Evolutionary conservation across 2,329 filamentous ascomycete species (phyloP).

Genomic region (Penicillium oxalicum): DNA sequence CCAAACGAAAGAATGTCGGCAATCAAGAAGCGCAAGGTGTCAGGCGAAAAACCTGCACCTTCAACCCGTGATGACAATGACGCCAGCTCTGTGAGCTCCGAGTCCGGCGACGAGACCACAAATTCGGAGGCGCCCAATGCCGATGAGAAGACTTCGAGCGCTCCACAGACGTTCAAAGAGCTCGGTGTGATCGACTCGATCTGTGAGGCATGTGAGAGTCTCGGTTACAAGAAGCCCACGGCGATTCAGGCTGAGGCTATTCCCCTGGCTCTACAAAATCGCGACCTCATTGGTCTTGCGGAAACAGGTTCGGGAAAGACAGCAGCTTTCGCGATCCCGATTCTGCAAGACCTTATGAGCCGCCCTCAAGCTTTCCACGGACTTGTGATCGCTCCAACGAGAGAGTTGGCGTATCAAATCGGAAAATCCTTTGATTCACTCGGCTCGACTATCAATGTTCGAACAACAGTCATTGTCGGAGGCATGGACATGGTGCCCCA

Average conservation of each 20-base stretch:
- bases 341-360: slow-evolving; percentile 83
- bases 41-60: slow-evolving; percentile 15
- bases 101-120: slow-evolving; percentile 6
- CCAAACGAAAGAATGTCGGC: slow-evolving; percentile 29
- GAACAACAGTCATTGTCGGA: slow-evolving; percentile 79
- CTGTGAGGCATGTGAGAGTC: slow-evolving; percentile 75
- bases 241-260: slow-evolving; percentile 85
- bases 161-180: slow-evolving; percentile 47
- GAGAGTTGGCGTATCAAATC: slow-evolving; percentile 90
- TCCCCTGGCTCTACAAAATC: slow-evolving; percentile 68
- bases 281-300: slow-evolving; percentile 87
- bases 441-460: slow-evolving; percentile 79
- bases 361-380: slow-evolving; percentile 80
- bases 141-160: background rate
- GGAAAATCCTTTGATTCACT: slow-evolving; percentile 81
- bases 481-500: slow-evolving; percentile 96
- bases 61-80: slow-evolving; percentile 18
- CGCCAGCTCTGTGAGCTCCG: slow-evolving; percentile 16
- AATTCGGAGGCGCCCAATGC: slow-evolving; percentile 5
- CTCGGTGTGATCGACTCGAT: slow-evolving; percentile 75
- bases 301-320: slow-evolving; percentile 97
- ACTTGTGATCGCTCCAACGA: slow-evolving; percentile 86
- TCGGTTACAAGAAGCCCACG: slow-evolving; percentile 81
- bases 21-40: slow-evolving; percentile 39
- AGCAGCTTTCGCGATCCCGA: slow-evolving; percentile 86